Evolutionary conservation across 148 eudicot genomes (phyloP).

Genomic region (Camellia sinensis): DNA sequence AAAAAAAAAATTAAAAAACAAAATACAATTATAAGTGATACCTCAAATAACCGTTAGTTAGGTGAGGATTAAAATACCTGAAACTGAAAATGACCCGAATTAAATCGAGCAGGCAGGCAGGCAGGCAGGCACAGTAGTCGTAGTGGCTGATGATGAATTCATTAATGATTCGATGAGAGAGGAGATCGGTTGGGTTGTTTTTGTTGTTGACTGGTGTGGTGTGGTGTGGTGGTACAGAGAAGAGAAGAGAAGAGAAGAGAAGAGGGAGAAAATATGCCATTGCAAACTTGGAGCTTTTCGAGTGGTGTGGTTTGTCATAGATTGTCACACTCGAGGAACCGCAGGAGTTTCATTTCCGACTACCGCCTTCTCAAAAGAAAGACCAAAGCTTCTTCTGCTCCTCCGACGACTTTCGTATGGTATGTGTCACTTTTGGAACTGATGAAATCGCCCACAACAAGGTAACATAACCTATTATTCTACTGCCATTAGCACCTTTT

Average conservation of each 20-base stretch:
- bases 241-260: too few relatives aligned
- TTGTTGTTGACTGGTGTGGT: background rate
- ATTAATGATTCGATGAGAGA: too few relatives aligned
- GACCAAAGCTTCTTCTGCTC: background rate
- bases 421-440: constrained; percentile 17
- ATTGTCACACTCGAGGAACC: background rate
- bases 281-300: constrained; percentile 7
- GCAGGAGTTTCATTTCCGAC: background rate
- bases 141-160: too few relatives aligned
- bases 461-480: too few relatives aligned
- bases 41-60: too few relatives aligned
- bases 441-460: constrained; percentile 43
- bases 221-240: background rate
- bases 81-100: too few relatives aligned
- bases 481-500: too few relatives aligned
- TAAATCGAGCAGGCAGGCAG: too few relatives aligned
- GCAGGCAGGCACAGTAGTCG: too few relatives aligned
- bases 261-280: background rate
- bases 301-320: background rate
- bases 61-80: too few relatives aligned
- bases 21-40: too few relatives aligned
- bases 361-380: background rate
- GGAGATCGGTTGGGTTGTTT: background rate
- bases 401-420: constrained; percentile 4
- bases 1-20: too few relatives aligned